Conservation (phyloP, 768 basidiomycete genomes). For the Panaeolus cyanescens region DNA sequence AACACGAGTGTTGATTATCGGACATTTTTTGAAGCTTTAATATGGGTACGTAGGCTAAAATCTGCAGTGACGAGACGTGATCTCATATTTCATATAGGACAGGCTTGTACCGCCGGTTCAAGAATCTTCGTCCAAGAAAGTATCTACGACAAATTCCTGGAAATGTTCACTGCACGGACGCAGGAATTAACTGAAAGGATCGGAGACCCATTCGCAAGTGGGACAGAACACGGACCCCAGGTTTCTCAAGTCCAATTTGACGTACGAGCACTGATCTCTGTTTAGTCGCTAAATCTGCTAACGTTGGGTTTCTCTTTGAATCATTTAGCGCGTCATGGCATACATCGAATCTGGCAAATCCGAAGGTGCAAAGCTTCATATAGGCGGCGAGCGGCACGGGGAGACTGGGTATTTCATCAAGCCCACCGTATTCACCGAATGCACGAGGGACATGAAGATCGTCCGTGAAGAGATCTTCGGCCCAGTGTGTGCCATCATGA, state of each 20-base stretch:
- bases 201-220: slow-evolving; percentile 59
- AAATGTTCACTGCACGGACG: slow-evolving; percentile 41
- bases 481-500: slow-evolving; percentile 70
- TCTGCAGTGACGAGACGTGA: too few species aligned
- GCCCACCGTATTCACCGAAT: slow-evolving; percentile 72
- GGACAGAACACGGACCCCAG: slow-evolving; percentile 66
- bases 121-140: slow-evolving; percentile 82
- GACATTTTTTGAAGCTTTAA: not conserved
- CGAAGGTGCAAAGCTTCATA: slow-evolving; percentile 65
- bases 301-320: not conserved
- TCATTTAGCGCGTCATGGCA: slow-evolving; percentile 68
- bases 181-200: slow-evolving; percentile 46
- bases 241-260: slow-evolving; percentile 65
- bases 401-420: slow-evolving; percentile 67
- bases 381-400: slow-evolving; percentile 63
- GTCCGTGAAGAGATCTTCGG: slow-evolving; percentile 75
- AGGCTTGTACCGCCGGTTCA: slow-evolving; percentile 85
- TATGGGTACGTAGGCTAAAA: not conserved
- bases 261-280: slow-evolving; percentile 42
- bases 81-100: slow-evolving; percentile 70
- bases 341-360: slow-evolving; percentile 76
- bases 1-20: not conserved
- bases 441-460: slow-evolving; percentile 65
- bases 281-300: too few species aligned
- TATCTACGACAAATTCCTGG: slow-evolving; percentile 76